Evolutionary conservation across 148 eudicot species (phyloP).

Genomic region (Camellia japonica): DNA sequence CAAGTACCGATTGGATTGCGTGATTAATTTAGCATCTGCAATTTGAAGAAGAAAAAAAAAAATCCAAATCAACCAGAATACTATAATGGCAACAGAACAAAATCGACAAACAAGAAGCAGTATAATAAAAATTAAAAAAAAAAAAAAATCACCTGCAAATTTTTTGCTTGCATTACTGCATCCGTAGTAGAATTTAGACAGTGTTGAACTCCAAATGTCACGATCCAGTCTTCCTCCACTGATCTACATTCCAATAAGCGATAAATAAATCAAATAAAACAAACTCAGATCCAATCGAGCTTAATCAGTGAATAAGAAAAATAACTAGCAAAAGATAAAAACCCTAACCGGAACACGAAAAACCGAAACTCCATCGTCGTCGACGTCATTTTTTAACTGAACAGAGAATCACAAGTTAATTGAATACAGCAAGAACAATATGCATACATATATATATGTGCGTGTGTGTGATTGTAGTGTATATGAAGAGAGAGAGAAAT

Average conservation of each 20-base stretch:
- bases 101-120: neutral
- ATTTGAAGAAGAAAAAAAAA: slow-evolving; percentile 8
- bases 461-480: neutral
- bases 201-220: slow-evolving; percentile 72
- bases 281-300: slow-evolving; percentile 42
- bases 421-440: neutral
- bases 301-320: neutral
- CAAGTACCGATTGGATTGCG: slow-evolving; percentile 60
- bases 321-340: neutral
- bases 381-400: slow-evolving; percentile 31
- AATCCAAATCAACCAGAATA: neutral
- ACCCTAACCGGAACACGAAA: slow-evolving; percentile 73
- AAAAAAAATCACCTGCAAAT: slow-evolving; percentile 47
- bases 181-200: slow-evolving; percentile 65
- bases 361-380: slow-evolving; percentile 23
- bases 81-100: neutral
- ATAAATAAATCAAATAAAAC: slow-evolving; percentile 20
- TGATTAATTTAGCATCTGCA: slow-evolving; percentile 66
- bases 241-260: slow-evolving; percentile 36
- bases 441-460: neutral
- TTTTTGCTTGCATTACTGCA: slow-evolving; percentile 72
- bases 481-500: neutral
- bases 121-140: neutral
- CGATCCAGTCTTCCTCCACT: slow-evolving; percentile 51
- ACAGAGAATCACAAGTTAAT: slow-evolving; percentile 17